Evolutionary conservation across 2,329 filamentous ascomycete species (phyloP), one percentile per base, ranked within the genome.

Genomic region (Fusarium circinatum): DNA sequence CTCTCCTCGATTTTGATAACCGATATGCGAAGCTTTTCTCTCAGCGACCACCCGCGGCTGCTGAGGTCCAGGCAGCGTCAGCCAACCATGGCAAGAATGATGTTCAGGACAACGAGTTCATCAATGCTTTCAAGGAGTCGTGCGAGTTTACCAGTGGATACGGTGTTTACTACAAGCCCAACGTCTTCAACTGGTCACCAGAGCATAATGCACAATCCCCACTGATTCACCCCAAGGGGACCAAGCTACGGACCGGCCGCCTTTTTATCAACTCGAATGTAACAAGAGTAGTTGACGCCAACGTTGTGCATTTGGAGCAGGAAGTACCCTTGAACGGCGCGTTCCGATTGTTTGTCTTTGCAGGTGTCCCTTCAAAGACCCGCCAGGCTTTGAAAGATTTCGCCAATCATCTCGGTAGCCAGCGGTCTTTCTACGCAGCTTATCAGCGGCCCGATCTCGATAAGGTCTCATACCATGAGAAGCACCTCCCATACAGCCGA

Each of bases 91-190:
- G 63, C 24, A 61, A 63, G 11, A 76, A 79, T 24, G 77, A 77
- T 9, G 74, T 70, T 36, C 86, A 90, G 52, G 91, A 94, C 67
- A 95, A 95, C 78, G 90, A 93, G 17, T 98, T 98, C 80, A 90
- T 97, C 80, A 92, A 92, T 84, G 94, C 92, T 0, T 98, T 98
- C 87, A 98, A 98, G 82, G 93, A 94, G 65, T 91, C 91, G 36
- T 98, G 95, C 85, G 94, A 96, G 79, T 97, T 98, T 82, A 98
- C 95, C 17, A 95, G 93, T 73, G 95, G 95, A 65, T 98, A 97
- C 80, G 95, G 95, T 68, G 94, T 98, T 28, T 92, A 91, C 36
- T 98, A 98, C 85, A 89, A 91, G 73, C 87, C 93, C 61, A 98
- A 97, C 83, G 83, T 89, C 36, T 87, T 97, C 83, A 98, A 97